phyloP scores from a whole-genome alignment of 257 asterid genomes.

The Jaltomata sinuosa region DNA sequence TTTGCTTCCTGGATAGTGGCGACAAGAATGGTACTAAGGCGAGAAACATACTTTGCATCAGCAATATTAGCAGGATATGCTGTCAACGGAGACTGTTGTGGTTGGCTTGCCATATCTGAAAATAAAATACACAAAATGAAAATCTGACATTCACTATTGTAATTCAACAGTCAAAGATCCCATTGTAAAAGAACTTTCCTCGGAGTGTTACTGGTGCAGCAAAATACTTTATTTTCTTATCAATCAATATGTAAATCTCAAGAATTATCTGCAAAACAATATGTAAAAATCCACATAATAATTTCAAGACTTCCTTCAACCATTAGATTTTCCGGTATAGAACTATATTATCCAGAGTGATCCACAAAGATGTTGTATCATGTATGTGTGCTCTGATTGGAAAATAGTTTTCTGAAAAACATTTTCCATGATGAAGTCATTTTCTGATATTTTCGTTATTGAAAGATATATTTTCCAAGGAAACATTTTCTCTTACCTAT shows the following conservation, averaged over 20 bases:
- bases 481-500: background rate
- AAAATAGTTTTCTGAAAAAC: background rate
- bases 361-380: background rate
- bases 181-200: no score
- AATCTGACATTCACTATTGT: background rate
- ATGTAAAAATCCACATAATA: no score
- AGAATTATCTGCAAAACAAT: background rate
- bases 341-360: background rate
- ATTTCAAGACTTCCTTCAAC: background rate
- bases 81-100: constrained; percentile 30
- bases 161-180: background rate
- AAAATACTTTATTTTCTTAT: no score
- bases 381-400: background rate
- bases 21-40: constrained; percentile 73
- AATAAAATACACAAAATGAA: background rate
- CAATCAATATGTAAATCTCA: background rate
- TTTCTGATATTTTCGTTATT: background rate
- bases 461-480: background rate
- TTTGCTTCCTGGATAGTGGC: constrained; percentile 85
- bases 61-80: constrained; percentile 28
- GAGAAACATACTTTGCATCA: constrained; percentile 60
- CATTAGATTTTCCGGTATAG: background rate
- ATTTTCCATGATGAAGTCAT: background rate
- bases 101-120: constrained; percentile 43
- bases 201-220: no score